Conservation (phyloP, 2,329 filamentous ascomycete genomes). For the Diaporthe longicolla region DNA sequence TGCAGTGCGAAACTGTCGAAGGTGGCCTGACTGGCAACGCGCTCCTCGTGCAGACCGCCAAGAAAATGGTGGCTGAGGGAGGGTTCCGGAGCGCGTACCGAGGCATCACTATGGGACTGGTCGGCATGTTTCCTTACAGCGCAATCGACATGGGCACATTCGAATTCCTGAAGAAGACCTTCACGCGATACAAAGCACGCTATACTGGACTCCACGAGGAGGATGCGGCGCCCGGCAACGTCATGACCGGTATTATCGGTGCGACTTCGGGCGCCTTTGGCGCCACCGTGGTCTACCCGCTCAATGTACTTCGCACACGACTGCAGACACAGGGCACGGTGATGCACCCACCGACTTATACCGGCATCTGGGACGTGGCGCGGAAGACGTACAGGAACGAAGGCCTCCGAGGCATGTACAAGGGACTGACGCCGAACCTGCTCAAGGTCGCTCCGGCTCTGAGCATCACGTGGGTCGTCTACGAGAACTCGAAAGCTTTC, state of each 20-base stretch:
- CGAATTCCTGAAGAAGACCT: slow-evolving; percentile 86
- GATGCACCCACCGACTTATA: slow-evolving; percentile 92
- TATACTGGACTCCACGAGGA: slow-evolving; percentile 82
- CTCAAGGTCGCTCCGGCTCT: slow-evolving; percentile 96
- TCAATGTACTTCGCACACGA: slow-evolving; percentile 93
- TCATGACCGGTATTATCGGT: slow-evolving; percentile 89
- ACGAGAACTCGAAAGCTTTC: slow-evolving; percentile 88
- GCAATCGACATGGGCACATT: slow-evolving; percentile 97
- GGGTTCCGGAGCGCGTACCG: slow-evolving; percentile 87
- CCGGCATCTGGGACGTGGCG: slow-evolving; percentile 90
- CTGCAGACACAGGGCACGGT: slow-evolving; percentile 94
- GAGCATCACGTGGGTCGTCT: slow-evolving; percentile 94
- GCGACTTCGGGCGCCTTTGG: slow-evolving; percentile 93
- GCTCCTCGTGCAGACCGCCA: slow-evolving; percentile 84
- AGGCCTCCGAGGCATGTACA: slow-evolving; percentile 89
- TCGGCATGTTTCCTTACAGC: slow-evolving; percentile 98
- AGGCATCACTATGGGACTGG: slow-evolving; percentile 90
- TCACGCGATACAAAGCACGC: slow-evolving; percentile 79
- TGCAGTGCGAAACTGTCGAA: slow-evolving; percentile 94
- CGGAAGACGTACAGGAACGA: slow-evolving; percentile 86
- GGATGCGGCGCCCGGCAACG: slow-evolving; percentile 84
- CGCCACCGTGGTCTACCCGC: slow-evolving; percentile 92
- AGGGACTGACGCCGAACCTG: slow-evolving; percentile 93
- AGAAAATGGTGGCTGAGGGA: slow-evolving; percentile 86
- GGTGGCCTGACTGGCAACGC: slow-evolving; percentile 87